Evolutionary conservation across 2,329 filamentous ascomycete genomes (phyloP), one percentile per base, ranked within the genome.

Genomic region (Talaromyces sp.): DNA sequence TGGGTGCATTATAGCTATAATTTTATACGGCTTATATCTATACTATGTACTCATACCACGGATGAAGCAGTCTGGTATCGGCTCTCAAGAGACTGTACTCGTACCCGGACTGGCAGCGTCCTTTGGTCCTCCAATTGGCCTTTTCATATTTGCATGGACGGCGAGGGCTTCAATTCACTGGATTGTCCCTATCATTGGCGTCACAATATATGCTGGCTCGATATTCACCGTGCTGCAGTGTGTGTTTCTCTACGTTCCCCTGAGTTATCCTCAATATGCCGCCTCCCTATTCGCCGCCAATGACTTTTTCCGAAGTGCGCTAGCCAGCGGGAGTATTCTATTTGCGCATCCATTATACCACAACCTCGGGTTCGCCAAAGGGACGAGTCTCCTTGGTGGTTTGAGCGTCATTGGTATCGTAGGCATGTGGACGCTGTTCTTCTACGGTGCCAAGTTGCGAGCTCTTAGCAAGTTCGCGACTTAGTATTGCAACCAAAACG

Each of bases 1-100:
- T 5, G 91, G 91, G 47, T 86, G 90, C 74, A 64, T 91, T 4
- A 85, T 76, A 77, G 87, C 41, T 78, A 82, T 75, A 83, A 82
- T 1, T 19, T 73, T 91, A 57, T 89, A 66, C 60, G 5, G 68
- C 47, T 57, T 69, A 24, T 70, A 73, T 60, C 60, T 59, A 4
- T 76, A 77, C 3, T 86, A 85, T 13, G 81, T 60, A 1, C 49
- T 82, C 11, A 76, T 83, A 11, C 83, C 84, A 0, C 41, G 41
- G 16, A 43, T 43, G 41, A 43, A 43, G 41, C n/a, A 19, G 41
- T 19, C 41, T 43, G 41, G 41, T 43, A 43, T 43, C 41, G 81
- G 83, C 66, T 84, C 86, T 70, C 69, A 69, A 27, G 79, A 78
- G 59, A 77, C 78, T 65, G 85, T 35, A 19, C 77, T 83, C 27